These are phyloP conservation scores for Peronosclerospora sorghi DNA, from an alignment of 352 stramenopile species.

Conservation along the genomic window DNA sequence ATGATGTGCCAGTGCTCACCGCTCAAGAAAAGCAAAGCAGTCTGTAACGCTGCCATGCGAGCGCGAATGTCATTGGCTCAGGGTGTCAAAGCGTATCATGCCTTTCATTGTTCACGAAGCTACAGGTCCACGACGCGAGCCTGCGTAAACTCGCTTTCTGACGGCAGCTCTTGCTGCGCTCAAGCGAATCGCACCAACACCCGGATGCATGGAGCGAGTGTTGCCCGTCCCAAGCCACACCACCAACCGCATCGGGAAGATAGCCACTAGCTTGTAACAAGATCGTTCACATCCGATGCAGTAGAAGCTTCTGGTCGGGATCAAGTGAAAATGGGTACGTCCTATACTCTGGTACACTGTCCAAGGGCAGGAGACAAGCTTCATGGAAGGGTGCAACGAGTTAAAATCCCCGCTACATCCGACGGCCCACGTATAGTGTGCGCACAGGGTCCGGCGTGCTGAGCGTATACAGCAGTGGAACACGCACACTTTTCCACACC, in stretches of 20 bases:
- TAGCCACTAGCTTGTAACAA: constrained; percentile 37
- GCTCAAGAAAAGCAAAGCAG: constrained; percentile 23
- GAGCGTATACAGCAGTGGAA: constrained; percentile 75
- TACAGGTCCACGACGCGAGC: constrained; percentile 80
- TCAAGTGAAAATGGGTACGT: constrained; percentile 86
- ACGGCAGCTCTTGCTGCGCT: constrained; percentile 31
- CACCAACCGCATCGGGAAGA: constrained; percentile 39
- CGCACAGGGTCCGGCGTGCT: constrained; percentile 39
- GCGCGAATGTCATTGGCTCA: constrained; percentile 52
- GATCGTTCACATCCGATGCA: constrained; percentile 70
- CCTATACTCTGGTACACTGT: constrained; percentile 42
- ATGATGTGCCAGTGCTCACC: constrained; percentile 15
- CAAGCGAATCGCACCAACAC: constrained; percentile 73
- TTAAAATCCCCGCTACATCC: constrained; percentile 85
- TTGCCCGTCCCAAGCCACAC: constrained; percentile 59
- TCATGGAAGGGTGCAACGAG: constrained; percentile 68
- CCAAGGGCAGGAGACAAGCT: constrained; percentile 55
- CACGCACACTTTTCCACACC: constrained; percentile 86
- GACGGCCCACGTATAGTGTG: constrained; percentile 65
- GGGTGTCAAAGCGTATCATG: constrained; percentile 65
- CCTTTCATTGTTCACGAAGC: constrained; percentile 85
- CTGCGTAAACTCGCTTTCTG: constrained; percentile 52
- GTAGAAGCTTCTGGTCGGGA: constrained; percentile 39
- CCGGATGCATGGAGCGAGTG: constrained; percentile 50
- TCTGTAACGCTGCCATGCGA: constrained; percentile 30